A percentile compares a stretch with the other conserved stretches of the same genome.
Conservation (phyloP, 805 yeast species). For the Lachancea sp. region DNA sequence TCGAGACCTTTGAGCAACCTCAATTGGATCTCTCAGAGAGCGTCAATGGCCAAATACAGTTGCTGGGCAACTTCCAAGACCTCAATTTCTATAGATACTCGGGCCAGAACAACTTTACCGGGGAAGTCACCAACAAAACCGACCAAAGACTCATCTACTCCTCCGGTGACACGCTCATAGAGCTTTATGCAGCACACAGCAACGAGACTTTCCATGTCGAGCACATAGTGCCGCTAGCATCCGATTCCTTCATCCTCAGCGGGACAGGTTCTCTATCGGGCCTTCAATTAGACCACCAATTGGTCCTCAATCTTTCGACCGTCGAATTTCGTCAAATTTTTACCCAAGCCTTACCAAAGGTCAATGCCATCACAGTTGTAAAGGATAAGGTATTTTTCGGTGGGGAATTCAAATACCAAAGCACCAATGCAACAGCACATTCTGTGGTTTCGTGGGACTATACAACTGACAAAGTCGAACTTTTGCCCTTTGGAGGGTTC, state of each 20-base stretch:
- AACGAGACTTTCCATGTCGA: slow-evolving; percentile 12
- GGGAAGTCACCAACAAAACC: slow-evolving; percentile 4
- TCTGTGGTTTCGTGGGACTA: slow-evolving; percentile 60
- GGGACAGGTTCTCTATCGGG: slow-evolving; percentile 29
- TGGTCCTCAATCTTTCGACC: slow-evolving; percentile 30
- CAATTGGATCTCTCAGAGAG: slow-evolving; percentile 12
- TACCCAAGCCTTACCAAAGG: slow-evolving; percentile 22
- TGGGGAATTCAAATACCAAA: slow-evolving; percentile 58
- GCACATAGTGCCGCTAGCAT: slow-evolving; percentile 26
- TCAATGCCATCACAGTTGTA: slow-evolving; percentile 46
- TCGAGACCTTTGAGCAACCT: slow-evolving; percentile 12
- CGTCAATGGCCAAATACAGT: slow-evolving; percentile 13
- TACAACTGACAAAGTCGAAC: slow-evolving; percentile 34
- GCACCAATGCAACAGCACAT: slow-evolving; percentile 34
- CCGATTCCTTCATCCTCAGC: slow-evolving; percentile 32
- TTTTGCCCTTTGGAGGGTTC: slow-evolving; percentile 74
- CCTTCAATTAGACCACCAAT: slow-evolving; percentile 26
- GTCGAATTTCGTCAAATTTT: slow-evolving; percentile 26
- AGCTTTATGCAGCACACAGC: slow-evolving; percentile 12
- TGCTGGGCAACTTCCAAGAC: slow-evolving; percentile 21
- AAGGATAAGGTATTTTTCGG: slow-evolving; percentile 62
- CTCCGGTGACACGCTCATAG: slow-evolving; percentile 23
- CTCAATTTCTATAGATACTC: slow-evolving; percentile 22
- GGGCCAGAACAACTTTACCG: slow-evolving; percentile 32
- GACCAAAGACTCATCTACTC: slow-evolving; percentile 19